Conservation (phyloP, 169 alveolate species). For the Cystoisospora suis region DNA sequence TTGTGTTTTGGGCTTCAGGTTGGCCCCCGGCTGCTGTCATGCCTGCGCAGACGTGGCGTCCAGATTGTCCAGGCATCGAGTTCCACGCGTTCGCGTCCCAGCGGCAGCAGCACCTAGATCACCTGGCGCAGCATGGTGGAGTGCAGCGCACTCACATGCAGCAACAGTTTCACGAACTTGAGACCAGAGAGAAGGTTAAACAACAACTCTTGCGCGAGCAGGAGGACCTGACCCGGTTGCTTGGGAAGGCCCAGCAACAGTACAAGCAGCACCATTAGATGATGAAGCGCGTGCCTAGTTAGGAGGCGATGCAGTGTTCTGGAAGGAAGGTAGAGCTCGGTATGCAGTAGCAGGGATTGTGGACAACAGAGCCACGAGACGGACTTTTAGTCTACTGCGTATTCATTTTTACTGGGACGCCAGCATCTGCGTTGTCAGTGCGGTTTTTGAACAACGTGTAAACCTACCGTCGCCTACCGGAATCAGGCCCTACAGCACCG, state of each 20-base stretch:
- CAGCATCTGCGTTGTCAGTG: too few relatives aligned
- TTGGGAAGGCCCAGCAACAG: slow-evolving; percentile 30
- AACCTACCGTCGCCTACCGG: too few relatives aligned
- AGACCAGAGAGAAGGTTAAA: not conserved
- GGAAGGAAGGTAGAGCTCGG: too few relatives aligned
- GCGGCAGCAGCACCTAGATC: slow-evolving; percentile 9
- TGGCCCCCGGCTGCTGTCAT: not conserved
- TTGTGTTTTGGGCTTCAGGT: not conserved
- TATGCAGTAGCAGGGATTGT: too few relatives aligned
- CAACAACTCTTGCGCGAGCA: slow-evolving; percentile 33
- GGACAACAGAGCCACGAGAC: too few relatives aligned
- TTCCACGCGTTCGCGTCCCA: not conserved
- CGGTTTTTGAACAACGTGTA: too few relatives aligned
- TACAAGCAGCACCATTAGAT: slow-evolving; percentile 3
- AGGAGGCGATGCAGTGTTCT: too few relatives aligned
- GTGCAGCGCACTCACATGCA: not conserved
- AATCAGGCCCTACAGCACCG: too few relatives aligned
- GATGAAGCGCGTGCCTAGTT: too few relatives aligned
- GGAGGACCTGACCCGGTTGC: slow-evolving; percentile 38
- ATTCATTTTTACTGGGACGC: too few relatives aligned
- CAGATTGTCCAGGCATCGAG: not conserved
- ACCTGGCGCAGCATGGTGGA: slow-evolving; percentile 4
- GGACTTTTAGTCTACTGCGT: too few relatives aligned
- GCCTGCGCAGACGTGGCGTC: not conserved
- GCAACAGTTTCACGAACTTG: slow-evolving; percentile 7